These are phyloP conservation scores for Juncus effusus DNA, from an alignment of 176 grass and related monocot genomes.

Conservation along the genomic window DNA sequence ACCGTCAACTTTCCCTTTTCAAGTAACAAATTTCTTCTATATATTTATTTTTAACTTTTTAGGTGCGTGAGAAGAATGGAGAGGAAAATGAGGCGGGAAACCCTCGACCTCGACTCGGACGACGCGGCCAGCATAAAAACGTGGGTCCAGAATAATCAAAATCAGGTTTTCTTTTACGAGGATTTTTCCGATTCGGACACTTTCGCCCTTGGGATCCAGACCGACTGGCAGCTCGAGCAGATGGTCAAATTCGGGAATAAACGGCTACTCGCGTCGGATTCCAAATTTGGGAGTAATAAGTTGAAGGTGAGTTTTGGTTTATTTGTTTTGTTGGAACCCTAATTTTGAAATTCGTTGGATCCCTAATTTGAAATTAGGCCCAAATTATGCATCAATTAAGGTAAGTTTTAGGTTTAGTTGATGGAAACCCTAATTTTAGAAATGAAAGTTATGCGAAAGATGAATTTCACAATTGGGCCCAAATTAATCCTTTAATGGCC, in stretches of 20 bases:
- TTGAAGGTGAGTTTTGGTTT: constrained; percentile 55
- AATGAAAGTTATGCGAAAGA: no score
- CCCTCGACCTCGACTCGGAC: constrained; percentile 67
- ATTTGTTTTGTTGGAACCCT: constrained; percentile 8
- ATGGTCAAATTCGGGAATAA: constrained; percentile 84
- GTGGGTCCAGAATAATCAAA: constrained; percentile 80
- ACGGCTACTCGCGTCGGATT: constrained; percentile 81
- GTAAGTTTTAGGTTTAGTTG: no score
- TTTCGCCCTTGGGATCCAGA: constrained; percentile 86
- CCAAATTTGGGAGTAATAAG: constrained; percentile 89
- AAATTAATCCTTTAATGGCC: no score
- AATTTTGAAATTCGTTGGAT: constrained; percentile 4
- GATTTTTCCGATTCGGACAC: constrained; percentile 69
- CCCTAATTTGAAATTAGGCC: no score
- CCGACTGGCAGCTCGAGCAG: constrained; percentile 93
- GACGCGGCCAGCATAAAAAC: constrained; percentile 61
- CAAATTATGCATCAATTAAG: no score
- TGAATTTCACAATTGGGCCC: no score
- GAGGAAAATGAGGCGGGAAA: constrained; percentile 80
- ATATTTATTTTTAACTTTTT: constrained; percentile 10
- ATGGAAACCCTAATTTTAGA: no score
- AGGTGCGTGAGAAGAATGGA: constrained; percentile 78
- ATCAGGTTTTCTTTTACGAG: constrained; percentile 78
- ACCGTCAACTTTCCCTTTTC: no score
- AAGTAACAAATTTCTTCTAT: constrained; percentile 4